These are phyloP conservation scores for Pyrenochaeta sp. DNA, from an alignment of 2,329 filamentous ascomycete species.

Conservation along the genomic window DNA sequence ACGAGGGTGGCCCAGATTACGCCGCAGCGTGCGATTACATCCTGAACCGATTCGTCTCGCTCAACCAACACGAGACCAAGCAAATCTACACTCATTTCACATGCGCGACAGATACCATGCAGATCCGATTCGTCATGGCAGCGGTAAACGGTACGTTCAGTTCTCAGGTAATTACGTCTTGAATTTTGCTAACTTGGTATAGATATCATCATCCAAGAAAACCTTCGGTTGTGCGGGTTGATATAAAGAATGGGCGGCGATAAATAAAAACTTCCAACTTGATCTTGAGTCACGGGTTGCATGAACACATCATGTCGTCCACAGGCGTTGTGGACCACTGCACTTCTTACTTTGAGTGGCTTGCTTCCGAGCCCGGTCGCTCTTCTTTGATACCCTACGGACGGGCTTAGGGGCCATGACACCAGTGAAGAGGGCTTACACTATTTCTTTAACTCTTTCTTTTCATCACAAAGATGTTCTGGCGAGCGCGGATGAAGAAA, in stretches of 20 bases:
- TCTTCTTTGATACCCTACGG: constrained; percentile 47
- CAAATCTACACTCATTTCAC: constrained; percentile 99
- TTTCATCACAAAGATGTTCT: constrained; percentile 13
- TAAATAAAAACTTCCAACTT: constrained; percentile 37
- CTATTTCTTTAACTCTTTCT: constrained; percentile 16
- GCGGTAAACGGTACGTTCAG: constrained; percentile 86
- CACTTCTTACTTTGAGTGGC: constrained; percentile 40
- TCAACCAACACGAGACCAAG: constrained; percentile 99
- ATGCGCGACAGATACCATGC: constrained; percentile 96
- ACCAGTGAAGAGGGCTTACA: constrained; percentile 27
- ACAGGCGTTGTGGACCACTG: constrained; percentile 49
- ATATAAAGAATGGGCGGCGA: constrained; percentile 68
- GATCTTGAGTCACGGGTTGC: constrained; percentile 46
- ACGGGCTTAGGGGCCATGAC: constrained; percentile 31
- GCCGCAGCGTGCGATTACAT: constrained; percentile 97
- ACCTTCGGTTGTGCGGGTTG: constrained; percentile 93
- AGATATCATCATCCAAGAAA: constrained; percentile 99
- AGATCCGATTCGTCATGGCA: constrained; percentile 99
- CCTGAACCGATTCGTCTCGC: constrained; percentile 94
- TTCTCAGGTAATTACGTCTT: neutral
- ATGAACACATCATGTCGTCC: constrained; percentile 45
- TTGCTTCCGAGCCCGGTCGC: constrained; percentile 36
- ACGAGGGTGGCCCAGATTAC: constrained; percentile 92
- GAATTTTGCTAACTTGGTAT: constrained; percentile 51
- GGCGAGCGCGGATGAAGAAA: constrained; percentile 3